Conservation (phyloP, 2,329 filamentous ascomycete genomes). For the Verticillium longisporum region DNA sequence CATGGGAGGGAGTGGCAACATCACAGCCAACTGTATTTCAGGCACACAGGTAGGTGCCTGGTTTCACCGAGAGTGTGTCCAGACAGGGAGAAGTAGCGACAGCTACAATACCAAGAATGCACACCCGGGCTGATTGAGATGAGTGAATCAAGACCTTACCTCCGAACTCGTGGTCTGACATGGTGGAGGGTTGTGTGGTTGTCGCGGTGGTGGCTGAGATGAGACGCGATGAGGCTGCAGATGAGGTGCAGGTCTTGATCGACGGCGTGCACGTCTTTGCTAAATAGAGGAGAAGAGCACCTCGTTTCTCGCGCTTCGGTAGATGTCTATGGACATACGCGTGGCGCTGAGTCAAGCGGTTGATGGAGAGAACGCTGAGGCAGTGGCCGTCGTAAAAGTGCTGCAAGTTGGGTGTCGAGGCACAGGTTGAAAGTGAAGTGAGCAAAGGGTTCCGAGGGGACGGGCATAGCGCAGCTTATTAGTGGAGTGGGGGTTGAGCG, state of each 20-base stretch:
- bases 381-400: neutral
- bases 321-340: no score
- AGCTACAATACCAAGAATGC: neutral
- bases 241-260: neutral
- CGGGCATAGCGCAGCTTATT: neutral
- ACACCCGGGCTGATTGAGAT: neutral
- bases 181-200: slow-evolving; percentile 20
- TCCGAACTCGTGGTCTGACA: slow-evolving; percentile 63
- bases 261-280: neutral
- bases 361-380: neutral
- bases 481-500: neutral
- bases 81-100: neutral
- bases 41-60: neutral
- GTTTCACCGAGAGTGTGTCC: no score
- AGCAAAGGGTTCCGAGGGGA: neutral
- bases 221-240: neutral
- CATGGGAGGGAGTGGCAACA: neutral
- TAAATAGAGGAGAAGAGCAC: neutral
- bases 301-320: no score
- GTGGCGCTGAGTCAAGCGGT: no score
- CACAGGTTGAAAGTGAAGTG: neutral
- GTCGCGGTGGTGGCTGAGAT: neutral
- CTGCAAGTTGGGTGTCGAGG: neutral
- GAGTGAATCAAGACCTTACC: slow-evolving; percentile 35
- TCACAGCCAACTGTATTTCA: neutral